Evolutionary conservation across 805 yeast species (phyloP).

Genomic region (Huiozyma sinensis): DNA sequence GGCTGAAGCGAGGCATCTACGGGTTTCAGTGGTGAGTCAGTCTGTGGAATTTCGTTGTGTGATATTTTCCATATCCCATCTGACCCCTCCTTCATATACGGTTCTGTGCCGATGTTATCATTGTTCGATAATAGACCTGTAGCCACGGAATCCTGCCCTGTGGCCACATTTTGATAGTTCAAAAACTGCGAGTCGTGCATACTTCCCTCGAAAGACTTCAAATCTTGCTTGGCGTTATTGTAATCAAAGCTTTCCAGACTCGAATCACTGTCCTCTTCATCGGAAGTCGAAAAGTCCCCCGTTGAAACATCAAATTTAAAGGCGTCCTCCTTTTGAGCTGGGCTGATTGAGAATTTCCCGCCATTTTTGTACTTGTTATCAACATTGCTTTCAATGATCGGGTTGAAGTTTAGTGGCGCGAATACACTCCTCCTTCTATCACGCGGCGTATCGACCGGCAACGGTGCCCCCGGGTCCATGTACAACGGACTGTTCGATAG

Average conservation of each 20-base stretch:
- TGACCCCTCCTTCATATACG: slow-evolving; percentile 11
- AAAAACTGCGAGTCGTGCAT: slow-evolving; percentile 12
- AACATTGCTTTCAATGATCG: slow-evolving; percentile 60
- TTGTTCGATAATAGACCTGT: slow-evolving; percentile 6
- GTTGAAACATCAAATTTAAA: slow-evolving; percentile 24
- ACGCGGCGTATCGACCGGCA: slow-evolving; percentile 45
- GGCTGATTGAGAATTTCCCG: slow-evolving; percentile 61
- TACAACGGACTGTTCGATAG: slow-evolving; percentile 44
- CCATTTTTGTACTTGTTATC: slow-evolving; percentile 85
- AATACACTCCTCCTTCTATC: slow-evolving; percentile 51
- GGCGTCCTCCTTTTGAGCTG: slow-evolving; percentile 23
- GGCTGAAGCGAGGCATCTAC: slow-evolving; percentile 7
- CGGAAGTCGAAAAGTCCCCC: slow-evolving; percentile 24
- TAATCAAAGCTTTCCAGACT: slow-evolving; percentile 19
- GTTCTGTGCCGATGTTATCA: slow-evolving; percentile 6
- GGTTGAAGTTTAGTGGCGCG: slow-evolving; percentile 75
- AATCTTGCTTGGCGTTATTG: slow-evolving; percentile 10
- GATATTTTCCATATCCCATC: slow-evolving; percentile 22
- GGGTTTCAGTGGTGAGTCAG: slow-evolving; percentile 14
- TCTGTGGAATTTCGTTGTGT: slow-evolving; percentile 10
- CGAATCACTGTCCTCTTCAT: slow-evolving; percentile 24
- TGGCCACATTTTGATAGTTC: slow-evolving; percentile 7
- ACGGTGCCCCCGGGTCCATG: slow-evolving; percentile 77
- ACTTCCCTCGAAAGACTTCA: slow-evolving; percentile 12
- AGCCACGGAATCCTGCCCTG: slow-evolving; percentile 10